Base-by-base conservation (phyloP, 805 yeast species). In the Barnettozyma vustinii region DNA sequence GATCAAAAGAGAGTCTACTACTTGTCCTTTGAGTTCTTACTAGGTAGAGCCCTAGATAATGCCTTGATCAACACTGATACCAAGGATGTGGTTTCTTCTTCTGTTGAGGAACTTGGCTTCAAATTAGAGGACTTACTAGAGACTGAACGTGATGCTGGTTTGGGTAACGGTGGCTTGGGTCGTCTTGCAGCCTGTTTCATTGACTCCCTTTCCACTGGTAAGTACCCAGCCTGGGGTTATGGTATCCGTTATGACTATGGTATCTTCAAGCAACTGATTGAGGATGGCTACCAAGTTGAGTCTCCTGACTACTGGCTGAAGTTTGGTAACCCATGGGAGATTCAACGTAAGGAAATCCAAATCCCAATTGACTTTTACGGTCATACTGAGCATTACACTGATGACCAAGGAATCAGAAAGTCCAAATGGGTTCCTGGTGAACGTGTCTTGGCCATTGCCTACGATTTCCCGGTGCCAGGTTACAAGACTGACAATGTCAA, bases 141-240 rank as follows among this genome's bases (percentile, higher is more conserved):
- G 45, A 81, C 86, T 60, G 97, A 90, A 69, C 94, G 95, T 0
- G 97, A 90, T 67, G 96, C 97, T 10, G 97, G 90, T 23, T 76
- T 90, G 48, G 97, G 97, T 61, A 91, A 91, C 62, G 97, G 97
- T 63, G 97, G 97, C 55, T 73, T 90, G 49, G 97, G 97, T 54
- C 80, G 97, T 64, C 74, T 90, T 62, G 97, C 97, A 20, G 96
- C 97, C 19, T 91, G 97, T 69, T 90, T 89, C 64, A 80, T 90
- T 43, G 97, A 91, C 69, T 88, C 96, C 1, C 71, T 90, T 64
- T 80, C 94, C 33, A 82, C 96, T 5, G 84, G 87, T 56, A 83
- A 87, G 66, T 87, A 87, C 66, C 89, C 95, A 16, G 96, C 96
- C 45, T 90, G 97, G 97, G 97, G 97, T 54, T 90, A 90, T 66